Evolutionary conservation across 257 asterid genomes (phyloP).

Genomic region (Nicotiana knightiana): DNA sequence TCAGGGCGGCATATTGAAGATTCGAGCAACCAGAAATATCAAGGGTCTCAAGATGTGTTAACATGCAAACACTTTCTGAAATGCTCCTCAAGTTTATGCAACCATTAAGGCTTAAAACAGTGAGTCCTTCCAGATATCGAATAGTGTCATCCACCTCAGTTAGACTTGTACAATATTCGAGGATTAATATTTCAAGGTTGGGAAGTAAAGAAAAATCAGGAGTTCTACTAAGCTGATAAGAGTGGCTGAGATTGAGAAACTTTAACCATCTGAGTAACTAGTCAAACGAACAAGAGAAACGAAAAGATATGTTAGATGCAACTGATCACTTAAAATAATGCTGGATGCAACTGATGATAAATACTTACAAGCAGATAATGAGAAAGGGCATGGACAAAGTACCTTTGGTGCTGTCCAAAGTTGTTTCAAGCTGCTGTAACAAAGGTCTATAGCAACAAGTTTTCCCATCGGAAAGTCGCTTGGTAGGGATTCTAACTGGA

Average conservation of each 20-base stretch:
- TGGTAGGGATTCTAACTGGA: slow-evolving; percentile 8
- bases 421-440: slow-evolving; percentile 13
- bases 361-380: neutral
- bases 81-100: slow-evolving; percentile 8
- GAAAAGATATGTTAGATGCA: neutral
- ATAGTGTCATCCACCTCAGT: neutral
- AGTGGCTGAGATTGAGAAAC: slow-evolving; percentile 11
- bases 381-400: neutral
- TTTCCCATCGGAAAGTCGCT: slow-evolving; percentile 4
- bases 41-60: neutral
- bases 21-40: slow-evolving; percentile 8
- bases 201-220: slow-evolving; percentile 8
- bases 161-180: slow-evolving; percentile 7
- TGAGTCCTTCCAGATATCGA: neutral
- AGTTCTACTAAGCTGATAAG: neutral
- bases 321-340: neutral
- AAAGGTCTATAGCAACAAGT: slow-evolving; percentile 6
- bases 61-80: slow-evolving; percentile 5
- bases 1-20: neutral
- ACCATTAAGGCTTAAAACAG: neutral
- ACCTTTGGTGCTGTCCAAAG: slow-evolving; percentile 21
- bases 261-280: neutral
- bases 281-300: neutral
- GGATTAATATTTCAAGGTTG: slow-evolving; percentile 6
- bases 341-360: neutral